Percentiles rank a stretch among this genome's conserved stretches.
Conservation (phyloP, 2,329 filamentous ascomycete genomes). For the Pezicula radicicola region DNA sequence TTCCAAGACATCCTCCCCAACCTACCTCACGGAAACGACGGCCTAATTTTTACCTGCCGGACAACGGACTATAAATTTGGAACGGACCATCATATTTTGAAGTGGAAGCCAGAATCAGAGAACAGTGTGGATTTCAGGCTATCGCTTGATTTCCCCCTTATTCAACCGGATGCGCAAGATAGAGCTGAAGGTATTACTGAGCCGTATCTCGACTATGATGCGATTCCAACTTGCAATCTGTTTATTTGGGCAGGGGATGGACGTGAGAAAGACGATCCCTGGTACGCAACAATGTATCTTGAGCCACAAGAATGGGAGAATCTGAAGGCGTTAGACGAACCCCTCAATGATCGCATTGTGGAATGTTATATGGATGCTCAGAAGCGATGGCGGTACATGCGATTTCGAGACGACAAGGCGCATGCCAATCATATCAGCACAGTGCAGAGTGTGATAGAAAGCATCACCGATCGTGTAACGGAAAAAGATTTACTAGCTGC, state of each 20-base stretch:
- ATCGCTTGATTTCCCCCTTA: constrained; percentile 68
- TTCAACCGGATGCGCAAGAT: constrained; percentile 67
- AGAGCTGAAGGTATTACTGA: constrained; percentile 61
- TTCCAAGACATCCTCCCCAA: constrained; percentile 81
- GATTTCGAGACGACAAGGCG: constrained; percentile 88
- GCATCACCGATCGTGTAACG: constrained; percentile 81
- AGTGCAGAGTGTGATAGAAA: constrained; percentile 82
- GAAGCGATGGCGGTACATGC: constrained; percentile 78
- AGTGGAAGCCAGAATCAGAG: constrained; percentile 95
- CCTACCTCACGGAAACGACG: constrained; percentile 91
- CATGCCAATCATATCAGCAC: constrained; percentile 87
- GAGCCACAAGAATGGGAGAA: constrained; percentile 78
- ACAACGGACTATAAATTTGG: constrained; percentile 83
- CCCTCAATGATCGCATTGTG: constrained; percentile 82
- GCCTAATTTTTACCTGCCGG: constrained; percentile 95
- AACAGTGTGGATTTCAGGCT: constrained; percentile 94
- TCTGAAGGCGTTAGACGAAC: constrained; percentile 69
- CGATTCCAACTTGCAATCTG: constrained; percentile 70
- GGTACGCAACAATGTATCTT: constrained; percentile 66
- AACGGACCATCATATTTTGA: constrained; percentile 90
- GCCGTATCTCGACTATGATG: constrained; percentile 74
- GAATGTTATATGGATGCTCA: constrained; percentile 81
- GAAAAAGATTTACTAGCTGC: constrained; percentile 74
- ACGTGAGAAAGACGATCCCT: constrained; percentile 37
- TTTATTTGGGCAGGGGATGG: constrained; percentile 62